phyloP scores from a whole-genome alignment of 345 rosid species.

The Cardamine chenopodiifolia region DNA sequence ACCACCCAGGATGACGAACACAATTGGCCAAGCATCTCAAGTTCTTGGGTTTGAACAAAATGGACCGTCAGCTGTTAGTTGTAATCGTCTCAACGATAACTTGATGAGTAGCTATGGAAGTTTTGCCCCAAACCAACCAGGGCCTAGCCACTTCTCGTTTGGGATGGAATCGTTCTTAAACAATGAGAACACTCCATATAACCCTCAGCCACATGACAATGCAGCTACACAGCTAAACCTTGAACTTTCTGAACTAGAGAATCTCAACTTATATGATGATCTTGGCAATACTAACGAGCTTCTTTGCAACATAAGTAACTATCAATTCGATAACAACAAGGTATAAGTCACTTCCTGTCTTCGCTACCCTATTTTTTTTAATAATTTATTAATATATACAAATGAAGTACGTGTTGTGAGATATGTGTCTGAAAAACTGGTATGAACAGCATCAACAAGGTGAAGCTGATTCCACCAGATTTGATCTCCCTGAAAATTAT shows the following conservation, averaged over 20 bases:
- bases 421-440: not conserved
- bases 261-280: slow-evolving; percentile 16
- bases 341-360: slow-evolving; percentile 4
- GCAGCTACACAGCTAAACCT: slow-evolving; percentile 17
- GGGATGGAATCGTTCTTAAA: slow-evolving; percentile 14
- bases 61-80: not conserved
- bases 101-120: slow-evolving; percentile 23
- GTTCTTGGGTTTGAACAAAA: slow-evolving; percentile 29
- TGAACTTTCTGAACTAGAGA: slow-evolving; percentile 26
- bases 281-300: slow-evolving; percentile 7
- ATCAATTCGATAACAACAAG: slow-evolving; percentile 20
- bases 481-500: slow-evolving; percentile 15
- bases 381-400: not conserved
- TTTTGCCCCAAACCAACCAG: slow-evolving; percentile 8
- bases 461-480: slow-evolving; percentile 10
- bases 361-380: not conserved
- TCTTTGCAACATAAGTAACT: slow-evolving; percentile 19
- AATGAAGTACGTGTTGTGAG: not conserved
- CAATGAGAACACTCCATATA: slow-evolving; percentile 18
- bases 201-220: not conserved
- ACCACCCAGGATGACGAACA: slow-evolving; percentile 13
- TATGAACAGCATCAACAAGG: slow-evolving; percentile 18
- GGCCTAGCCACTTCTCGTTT: slow-evolving; percentile 15
- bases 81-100: slow-evolving; percentile 7
- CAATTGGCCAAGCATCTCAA: slow-evolving; percentile 32